A percentile compares a stretch with the other conserved stretches of the same genome.
phyloP scores from a whole-genome alignment of 2,329 filamentous ascomycete species.

The Botrytis paeoniae region DNA sequence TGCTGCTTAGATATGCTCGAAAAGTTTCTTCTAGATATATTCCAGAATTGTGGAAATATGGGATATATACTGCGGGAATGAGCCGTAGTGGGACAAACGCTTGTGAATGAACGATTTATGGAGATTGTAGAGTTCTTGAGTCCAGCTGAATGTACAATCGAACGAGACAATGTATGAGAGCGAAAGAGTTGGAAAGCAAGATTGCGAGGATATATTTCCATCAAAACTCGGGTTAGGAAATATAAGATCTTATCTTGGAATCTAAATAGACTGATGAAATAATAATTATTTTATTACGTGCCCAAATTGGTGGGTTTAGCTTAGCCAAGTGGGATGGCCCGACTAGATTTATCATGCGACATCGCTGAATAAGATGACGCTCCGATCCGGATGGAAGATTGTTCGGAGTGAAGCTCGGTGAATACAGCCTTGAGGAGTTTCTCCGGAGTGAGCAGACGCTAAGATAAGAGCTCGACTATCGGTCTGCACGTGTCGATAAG shows the following conservation, averaged over 20 bases:
- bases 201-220: conserved; percentile 13
- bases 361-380: background rate
- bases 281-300: background rate
- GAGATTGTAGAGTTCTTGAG: background rate
- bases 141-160: background rate
- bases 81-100: background rate
- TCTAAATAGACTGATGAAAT: background rate
- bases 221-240: conserved; percentile 5
- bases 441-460: background rate
- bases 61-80: background rate
- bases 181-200: conserved; percentile 1
- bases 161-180: background rate
- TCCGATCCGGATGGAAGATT: background rate
- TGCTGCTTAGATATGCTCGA: background rate
- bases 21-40: background rate
- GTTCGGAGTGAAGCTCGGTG: background rate
- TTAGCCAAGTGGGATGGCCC: background rate
- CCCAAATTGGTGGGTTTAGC: background rate
- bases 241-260: background rate
- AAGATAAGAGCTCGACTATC: conserved; percentile 1
- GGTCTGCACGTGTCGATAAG: conserved; percentile 8
- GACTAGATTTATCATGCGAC: conserved; percentile 2
- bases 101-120: background rate
- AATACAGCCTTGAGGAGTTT: background rate
- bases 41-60: background rate